phyloP scores from a whole-genome alignment of 139 green algal genomes.

The Chloropicon primus region DNA sequence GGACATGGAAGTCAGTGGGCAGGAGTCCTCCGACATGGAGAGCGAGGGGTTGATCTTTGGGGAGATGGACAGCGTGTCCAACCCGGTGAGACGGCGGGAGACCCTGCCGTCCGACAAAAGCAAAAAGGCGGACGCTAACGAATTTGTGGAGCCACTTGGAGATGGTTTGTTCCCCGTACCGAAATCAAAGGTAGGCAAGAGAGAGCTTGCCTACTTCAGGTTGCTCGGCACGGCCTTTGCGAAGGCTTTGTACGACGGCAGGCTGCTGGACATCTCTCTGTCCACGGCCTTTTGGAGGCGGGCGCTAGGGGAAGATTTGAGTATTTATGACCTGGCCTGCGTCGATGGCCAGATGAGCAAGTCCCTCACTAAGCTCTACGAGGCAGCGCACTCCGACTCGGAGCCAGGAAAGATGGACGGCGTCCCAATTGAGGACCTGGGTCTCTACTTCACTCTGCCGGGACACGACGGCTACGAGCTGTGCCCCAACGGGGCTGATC shows the following conservation, averaged over 20 bases:
- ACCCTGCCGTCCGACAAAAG: too few species aligned
- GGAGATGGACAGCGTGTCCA: neutral
- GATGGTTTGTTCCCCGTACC: constrained; percentile 7
- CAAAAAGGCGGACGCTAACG: too few species aligned
- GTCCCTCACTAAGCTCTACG: constrained; percentile 54
- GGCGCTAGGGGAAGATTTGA: constrained; percentile 16
- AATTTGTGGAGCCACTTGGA: neutral
- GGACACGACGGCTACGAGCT: constrained; percentile 63
- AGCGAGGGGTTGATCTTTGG: constrained; percentile 1
- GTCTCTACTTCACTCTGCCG: constrained; percentile 84
- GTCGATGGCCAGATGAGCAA: constrained; percentile 60
- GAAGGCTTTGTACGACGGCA: constrained; percentile 82
- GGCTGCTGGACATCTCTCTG: constrained; percentile 84
- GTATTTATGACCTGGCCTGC: constrained; percentile 28
- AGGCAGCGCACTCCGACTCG: constrained; percentile 11
- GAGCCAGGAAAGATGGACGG: constrained; percentile 43
- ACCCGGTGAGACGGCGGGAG: too few species aligned
- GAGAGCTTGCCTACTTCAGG: constrained; percentile 51
- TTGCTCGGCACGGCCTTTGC: constrained; percentile 73
- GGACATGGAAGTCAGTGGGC: constrained; percentile 5
- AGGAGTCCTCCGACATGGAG: constrained; percentile 3
- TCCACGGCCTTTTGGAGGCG: constrained; percentile 71
- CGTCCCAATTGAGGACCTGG: constrained; percentile 70
- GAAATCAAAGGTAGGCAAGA: neutral
- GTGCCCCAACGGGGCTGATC: constrained; percentile 34